These are phyloP conservation scores for barley (Hordeum vulgare) DNA, from an alignment of 176 grass and related monocot species.

Conservation along the genomic window DNA sequence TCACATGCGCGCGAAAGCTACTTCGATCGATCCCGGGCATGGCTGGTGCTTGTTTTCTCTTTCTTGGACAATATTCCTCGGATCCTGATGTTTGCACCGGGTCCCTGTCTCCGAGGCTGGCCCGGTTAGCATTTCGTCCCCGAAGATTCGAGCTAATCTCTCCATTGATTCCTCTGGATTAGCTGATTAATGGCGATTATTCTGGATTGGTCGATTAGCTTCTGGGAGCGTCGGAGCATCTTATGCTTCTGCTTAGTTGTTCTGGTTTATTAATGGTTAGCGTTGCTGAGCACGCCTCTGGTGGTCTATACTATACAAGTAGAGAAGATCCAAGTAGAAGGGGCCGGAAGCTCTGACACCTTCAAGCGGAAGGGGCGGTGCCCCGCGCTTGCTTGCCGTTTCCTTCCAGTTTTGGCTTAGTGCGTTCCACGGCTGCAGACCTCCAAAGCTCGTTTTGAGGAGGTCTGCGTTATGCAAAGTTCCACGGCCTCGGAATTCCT, in stretches of 20 bases:
- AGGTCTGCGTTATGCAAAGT: neutral
- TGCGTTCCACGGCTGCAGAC: neutral
- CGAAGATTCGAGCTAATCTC: neutral
- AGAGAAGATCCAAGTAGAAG: neutral
- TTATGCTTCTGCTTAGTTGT: neutral
- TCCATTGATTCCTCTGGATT: neutral
- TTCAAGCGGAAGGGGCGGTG: neutral
- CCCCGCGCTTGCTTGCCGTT: neutral
- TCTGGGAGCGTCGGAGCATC: neutral
- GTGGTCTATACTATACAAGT: neutral
- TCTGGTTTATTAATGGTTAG: neutral
- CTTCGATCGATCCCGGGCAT: neutral
- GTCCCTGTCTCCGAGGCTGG: neutral
- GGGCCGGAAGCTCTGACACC: neutral
- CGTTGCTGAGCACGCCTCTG: neutral
- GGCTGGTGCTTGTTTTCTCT: constrained; percentile 20
- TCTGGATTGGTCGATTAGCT: neutral
- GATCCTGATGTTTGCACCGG: neutral
- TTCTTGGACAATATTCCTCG: constrained; percentile 14
- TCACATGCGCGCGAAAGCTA: constrained; percentile 22
- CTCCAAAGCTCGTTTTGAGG: neutral
- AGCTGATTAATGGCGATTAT: neutral
- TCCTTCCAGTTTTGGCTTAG: neutral
- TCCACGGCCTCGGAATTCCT: neutral
- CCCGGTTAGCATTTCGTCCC: neutral